These are phyloP conservation scores for Tritrichomonas musculus DNA, from an alignment of 208 protist species.

Conservation along the genomic window DNA sequence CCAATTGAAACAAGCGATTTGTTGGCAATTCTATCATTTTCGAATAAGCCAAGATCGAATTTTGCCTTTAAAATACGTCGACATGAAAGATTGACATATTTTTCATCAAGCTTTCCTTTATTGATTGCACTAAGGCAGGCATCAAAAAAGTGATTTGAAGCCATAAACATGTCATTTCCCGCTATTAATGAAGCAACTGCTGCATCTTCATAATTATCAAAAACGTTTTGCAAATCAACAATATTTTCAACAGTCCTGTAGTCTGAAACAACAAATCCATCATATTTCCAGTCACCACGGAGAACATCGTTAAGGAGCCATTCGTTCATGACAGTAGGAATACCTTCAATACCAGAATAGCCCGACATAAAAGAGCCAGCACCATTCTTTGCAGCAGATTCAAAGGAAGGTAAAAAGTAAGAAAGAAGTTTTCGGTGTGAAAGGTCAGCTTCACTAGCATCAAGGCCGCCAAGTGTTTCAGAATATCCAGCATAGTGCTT, in stretches of 20 bases:
- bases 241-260: not conserved
- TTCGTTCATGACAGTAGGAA: not conserved
- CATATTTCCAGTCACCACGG: slow-evolving; percentile 38
- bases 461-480: slow-evolving; percentile 44
- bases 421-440: slow-evolving; percentile 43
- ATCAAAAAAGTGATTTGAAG: not conserved
- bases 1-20: not conserved
- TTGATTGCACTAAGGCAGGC: not conserved
- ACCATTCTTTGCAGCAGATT: slow-evolving; percentile 33
- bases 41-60: not conserved
- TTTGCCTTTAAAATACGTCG: not conserved
- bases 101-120: not conserved
- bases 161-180: slow-evolving; percentile 5
- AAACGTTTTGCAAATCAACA: not conserved
- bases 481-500: slow-evolving; percentile 59
- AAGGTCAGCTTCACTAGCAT: slow-evolving; percentile 46
- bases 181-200: not conserved
- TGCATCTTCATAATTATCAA: not conserved
- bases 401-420: slow-evolving; percentile 51
- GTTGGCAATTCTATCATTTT: slow-evolving; percentile 11
- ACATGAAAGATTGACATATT: not conserved
- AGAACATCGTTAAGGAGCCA: not conserved
- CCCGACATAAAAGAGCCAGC: slow-evolving; percentile 34
- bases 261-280: slow-evolving; percentile 51
- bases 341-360: not conserved